Evolutionary conservation across 345 rosid species (phyloP), one percentile per base, ranked within the genome.

Genomic region (Pugionium cornutum): DNA sequence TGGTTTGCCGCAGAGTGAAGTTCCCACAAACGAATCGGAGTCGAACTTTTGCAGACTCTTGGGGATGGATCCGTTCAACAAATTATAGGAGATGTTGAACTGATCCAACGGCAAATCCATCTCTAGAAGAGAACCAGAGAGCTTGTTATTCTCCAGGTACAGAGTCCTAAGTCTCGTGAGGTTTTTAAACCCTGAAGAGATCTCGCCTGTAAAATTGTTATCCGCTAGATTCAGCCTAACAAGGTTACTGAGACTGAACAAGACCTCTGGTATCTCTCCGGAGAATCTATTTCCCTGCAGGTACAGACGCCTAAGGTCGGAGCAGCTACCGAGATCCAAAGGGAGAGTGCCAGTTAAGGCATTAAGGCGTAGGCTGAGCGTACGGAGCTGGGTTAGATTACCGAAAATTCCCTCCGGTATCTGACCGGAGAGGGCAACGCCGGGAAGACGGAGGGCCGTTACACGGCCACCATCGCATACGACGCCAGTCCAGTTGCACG

Each of bases 401-500:
- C 87, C 83, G 54, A 95, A 79, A 68, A 91, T 69, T 47, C 92
- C 97, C 37, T 49, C 25, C 0, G 96, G 97, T 11, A 95, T 76
- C 7, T 75, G 40, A 2, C 99, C 97, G 34, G 83, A 68, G 67
- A 95, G 95, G 2, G 91, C 80, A 5, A 81, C 83, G 0, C 97
- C 96, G 54, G 99, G 99, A 0, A 95, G 78, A 50, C 84, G 85
- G 29, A 95, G 86, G n/a, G n/a, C 81, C 7, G 84, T 77, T 2
- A 95, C 97, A 6, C 97, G 87, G 70, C 69, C 77, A 60, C 70
- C 70, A 66, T 76, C 77, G 75, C 97, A 94, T 0, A 0, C 26
- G 29, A 94, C 96, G 28, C 99, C 99, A 9, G 86, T 73, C 97
- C 97, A 95, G 35, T 66, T 64, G 72, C 99, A 95, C 4, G 96